phyloP scores from a whole-genome alignment of 768 basidiomycete species.

The Leucocoprinus sp. region DNA sequence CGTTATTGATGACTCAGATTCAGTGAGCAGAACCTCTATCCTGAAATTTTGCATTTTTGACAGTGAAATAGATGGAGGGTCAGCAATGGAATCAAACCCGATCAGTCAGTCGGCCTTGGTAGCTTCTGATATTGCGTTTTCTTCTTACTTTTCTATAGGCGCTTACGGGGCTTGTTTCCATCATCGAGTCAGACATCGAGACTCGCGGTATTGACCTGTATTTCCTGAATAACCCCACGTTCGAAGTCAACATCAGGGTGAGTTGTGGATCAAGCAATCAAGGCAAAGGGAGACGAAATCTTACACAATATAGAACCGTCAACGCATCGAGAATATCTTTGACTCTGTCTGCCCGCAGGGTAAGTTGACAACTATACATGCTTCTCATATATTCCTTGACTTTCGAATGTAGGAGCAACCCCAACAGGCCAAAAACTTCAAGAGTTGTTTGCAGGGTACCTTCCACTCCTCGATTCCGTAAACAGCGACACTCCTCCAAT shows the following conservation, averaged over 20 bases:
- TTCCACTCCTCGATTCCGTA: conserved; percentile 14
- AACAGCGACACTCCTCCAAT: conserved; percentile 2
- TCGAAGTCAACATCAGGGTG: conserved; percentile 8
- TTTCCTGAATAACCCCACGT: conserved; percentile 8
- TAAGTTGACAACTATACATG: not conserved
- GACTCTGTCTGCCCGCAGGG: conserved; percentile 13
- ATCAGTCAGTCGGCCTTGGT: conserved; percentile 7
- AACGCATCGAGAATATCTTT: conserved; percentile 11
- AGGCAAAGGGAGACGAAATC: not conserved
- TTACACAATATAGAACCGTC: conserved; percentile 8
- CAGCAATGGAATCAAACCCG: conserved; percentile 15
- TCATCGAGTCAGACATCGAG: conserved; percentile 5
- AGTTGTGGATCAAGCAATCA: not conserved
- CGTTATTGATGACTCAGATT: conserved; percentile 18
- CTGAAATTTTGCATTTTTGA: not conserved
- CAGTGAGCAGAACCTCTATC: conserved; percentile 12
- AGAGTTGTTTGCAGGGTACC: conserved; percentile 13
- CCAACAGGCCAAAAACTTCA: conserved; percentile 14
- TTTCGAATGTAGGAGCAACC: conserved; percentile 11
- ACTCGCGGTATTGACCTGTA: conserved; percentile 8
- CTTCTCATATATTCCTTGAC: not conserved
- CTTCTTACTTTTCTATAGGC: not conserved
- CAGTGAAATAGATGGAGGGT: conserved; percentile 15
- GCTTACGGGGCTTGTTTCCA: conserved; percentile 6
- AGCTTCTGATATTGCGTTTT: not conserved